Evolutionary conservation across 768 basidiomycete species (phyloP).

Genomic region (Russula virescens): DNA sequence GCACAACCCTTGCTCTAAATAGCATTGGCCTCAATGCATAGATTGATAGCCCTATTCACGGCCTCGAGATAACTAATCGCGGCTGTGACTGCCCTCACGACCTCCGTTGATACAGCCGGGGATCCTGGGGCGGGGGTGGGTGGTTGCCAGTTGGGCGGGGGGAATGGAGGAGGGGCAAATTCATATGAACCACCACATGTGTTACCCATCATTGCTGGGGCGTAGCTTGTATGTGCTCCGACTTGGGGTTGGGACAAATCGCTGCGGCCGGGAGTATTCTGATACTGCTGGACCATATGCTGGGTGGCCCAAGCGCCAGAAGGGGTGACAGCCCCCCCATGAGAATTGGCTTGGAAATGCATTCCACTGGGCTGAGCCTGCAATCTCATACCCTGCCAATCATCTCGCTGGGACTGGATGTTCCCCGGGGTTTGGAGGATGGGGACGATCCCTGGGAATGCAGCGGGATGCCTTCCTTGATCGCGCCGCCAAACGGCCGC

Average conservation of each 20-base stretch:
- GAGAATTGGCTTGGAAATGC: background rate
- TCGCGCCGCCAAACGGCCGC: conserved; percentile 1
- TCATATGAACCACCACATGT: background rate
- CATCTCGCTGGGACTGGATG: background rate
- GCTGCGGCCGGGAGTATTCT: background rate
- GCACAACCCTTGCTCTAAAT: background rate
- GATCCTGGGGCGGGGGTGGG: background rate
- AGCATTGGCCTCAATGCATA: conserved; percentile 8
- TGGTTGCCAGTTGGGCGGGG: background rate
- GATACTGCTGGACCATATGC: background rate
- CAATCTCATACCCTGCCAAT: too few relatives aligned
- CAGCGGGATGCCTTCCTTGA: background rate
- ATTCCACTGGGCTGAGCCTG: background rate
- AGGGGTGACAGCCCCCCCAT: background rate
- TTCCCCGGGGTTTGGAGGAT: background rate
- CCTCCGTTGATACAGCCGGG: background rate
- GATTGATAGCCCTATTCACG: conserved; percentile 5
- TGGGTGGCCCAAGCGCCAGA: background rate
- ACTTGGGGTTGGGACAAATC: background rate
- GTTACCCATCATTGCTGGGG: background rate
- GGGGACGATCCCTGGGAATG: background rate
- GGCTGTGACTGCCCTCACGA: background rate
- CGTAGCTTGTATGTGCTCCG: background rate
- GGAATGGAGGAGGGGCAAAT: conserved; percentile 1
- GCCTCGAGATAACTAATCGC: conserved; percentile 15